These are phyloP conservation scores for Camellia sinensis DNA, from an alignment of 148 eudicot species.

Conservation along the genomic window DNA sequence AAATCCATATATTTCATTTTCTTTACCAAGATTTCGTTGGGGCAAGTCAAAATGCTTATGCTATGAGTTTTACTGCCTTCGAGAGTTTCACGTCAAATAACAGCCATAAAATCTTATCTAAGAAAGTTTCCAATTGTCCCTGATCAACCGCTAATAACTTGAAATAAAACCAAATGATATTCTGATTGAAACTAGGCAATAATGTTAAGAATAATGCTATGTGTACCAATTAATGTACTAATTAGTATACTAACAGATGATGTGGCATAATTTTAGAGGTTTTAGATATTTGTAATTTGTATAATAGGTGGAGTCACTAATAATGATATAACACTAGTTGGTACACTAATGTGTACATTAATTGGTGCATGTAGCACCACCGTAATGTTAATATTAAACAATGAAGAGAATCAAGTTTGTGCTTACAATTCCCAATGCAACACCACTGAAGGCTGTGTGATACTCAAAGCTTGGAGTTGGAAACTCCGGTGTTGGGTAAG, in stretches of 20 bases:
- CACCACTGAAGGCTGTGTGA: slow-evolving; percentile 90
- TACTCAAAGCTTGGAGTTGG: slow-evolving; percentile 95
- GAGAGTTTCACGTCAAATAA: neutral
- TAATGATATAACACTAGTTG: no score
- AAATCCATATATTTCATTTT: no score
- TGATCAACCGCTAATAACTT: neutral
- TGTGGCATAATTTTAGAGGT: no score
- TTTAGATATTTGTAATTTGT: no score
- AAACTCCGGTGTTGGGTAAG: slow-evolving; percentile 92
- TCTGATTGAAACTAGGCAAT: neutral
- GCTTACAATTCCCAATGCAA: slow-evolving; percentile 96
- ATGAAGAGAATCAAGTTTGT: neutral
- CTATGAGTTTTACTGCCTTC: neutral
- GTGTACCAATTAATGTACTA: no score
- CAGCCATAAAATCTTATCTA: neutral
- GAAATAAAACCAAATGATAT: slow-evolving; percentile 1
- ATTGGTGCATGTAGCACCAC: no score
- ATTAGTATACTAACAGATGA: no score
- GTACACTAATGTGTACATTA: no score
- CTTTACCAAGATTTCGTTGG: neutral
- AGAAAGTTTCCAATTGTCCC: neutral
- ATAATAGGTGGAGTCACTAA: no score
- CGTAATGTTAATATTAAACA: neutral
- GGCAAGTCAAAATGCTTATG: neutral
- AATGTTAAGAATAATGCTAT: no score